phyloP scores from a whole-genome alignment of 176 grass and related monocot species.

The Juncus inflexus region DNA sequence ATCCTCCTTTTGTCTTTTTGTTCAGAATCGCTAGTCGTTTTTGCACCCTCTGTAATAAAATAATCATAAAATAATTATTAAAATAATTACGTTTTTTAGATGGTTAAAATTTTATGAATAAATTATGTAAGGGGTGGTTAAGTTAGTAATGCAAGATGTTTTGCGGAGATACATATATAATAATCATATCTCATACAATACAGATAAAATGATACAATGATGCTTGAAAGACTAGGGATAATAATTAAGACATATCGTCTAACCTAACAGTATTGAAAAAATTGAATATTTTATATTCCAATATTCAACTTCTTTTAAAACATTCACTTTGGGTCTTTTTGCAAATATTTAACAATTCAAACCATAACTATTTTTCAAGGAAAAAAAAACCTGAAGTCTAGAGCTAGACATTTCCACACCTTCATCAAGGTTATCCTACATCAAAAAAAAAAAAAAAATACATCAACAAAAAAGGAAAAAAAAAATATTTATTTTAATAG shows the following conservation, averaged over 20 bases:
- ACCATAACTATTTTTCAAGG: background rate
- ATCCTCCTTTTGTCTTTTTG: slow-evolving; percentile 34
- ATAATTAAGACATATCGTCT: too few relatives aligned
- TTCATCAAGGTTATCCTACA: slow-evolving; percentile 64
- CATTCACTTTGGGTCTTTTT: too few relatives aligned
- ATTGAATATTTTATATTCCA: too few relatives aligned
- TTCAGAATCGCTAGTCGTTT: slow-evolving; percentile 47
- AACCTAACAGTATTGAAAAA: too few relatives aligned
- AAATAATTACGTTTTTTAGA: background rate
- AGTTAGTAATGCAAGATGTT: too few relatives aligned
- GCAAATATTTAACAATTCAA: too few relatives aligned
- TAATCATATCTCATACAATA: too few relatives aligned
- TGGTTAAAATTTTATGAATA: background rate
- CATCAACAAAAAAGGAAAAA: background rate
- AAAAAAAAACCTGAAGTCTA: slow-evolving; percentile 40
- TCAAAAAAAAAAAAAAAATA: background rate
- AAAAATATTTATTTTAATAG: background rate
- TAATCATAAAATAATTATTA: background rate
- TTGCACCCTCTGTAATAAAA: slow-evolving; percentile 34
- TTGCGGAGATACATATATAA: too few relatives aligned
- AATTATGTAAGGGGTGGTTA: too few relatives aligned
- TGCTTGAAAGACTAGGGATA: too few relatives aligned
- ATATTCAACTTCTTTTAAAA: too few relatives aligned
- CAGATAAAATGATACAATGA: too few relatives aligned
- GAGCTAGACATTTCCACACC: slow-evolving; percentile 43